A percentile compares a stretch with the other conserved stretches of the same genome.
Conservation (phyloP, 768 basidiomycete species). For the Suillus bovinus region DNA sequence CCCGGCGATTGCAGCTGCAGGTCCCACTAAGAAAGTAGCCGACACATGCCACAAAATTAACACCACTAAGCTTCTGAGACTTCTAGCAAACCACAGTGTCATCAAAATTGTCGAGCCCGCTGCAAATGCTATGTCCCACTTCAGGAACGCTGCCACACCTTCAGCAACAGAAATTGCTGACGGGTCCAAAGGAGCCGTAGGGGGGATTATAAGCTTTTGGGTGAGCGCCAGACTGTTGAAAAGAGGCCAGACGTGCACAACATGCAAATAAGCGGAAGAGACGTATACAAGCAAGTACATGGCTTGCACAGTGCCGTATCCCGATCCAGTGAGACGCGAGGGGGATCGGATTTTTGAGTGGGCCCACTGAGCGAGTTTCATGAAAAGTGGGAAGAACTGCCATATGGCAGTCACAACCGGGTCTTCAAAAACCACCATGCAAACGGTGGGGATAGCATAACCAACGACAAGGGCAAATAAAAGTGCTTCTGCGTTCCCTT, state of each 20-base stretch:
- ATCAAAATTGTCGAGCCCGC: slow-evolving; percentile 41
- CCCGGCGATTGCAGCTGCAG: slow-evolving; percentile 48
- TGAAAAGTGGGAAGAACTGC: slow-evolving; percentile 48
- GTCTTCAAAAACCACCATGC: slow-evolving; percentile 44
- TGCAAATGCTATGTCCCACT: slow-evolving; percentile 48
- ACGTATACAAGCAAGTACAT: slow-evolving; percentile 16
- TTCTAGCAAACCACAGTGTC: slow-evolving; percentile 46
- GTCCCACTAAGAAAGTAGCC: slow-evolving; percentile 42
- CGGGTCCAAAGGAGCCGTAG: background rate
- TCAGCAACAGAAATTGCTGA: background rate
- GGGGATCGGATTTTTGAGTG: slow-evolving; percentile 38
- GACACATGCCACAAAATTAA: slow-evolving; percentile 42
- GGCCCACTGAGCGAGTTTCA: slow-evolving; percentile 37
- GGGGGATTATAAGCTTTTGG: slow-evolving; percentile 10
- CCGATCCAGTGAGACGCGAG: background rate
- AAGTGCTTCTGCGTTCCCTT: slow-evolving; percentile 47
- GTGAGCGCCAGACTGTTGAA: background rate
- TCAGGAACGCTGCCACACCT: slow-evolving; percentile 37
- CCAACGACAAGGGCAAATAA: slow-evolving; percentile 46
- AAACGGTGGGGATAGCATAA: slow-evolving; percentile 41
- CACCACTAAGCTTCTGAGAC: slow-evolving; percentile 28
- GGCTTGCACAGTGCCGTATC: slow-evolving; percentile 11
- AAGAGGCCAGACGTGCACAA: slow-evolving; percentile 14
- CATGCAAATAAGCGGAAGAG: slow-evolving; percentile 26
- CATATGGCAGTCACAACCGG: slow-evolving; percentile 48